Evolutionary conservation across 495 filamentous ascomycete species (phyloP).

Genomic region (Aspergillus steynii): DNA sequence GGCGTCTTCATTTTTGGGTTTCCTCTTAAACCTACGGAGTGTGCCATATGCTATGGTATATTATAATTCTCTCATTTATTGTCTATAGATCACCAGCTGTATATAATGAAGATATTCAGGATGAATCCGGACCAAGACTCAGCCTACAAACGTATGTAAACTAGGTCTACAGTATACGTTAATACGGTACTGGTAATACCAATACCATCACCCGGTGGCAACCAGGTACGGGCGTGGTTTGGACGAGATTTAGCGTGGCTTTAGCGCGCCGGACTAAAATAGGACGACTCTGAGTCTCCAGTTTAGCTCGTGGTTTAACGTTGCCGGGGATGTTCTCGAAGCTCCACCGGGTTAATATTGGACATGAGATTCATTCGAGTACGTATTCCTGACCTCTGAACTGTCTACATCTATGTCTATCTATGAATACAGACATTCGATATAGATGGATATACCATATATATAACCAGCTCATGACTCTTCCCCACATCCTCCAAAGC

Average conservation of each 20-base stretch:
- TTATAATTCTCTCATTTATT: too few species aligned
- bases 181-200: neutral
- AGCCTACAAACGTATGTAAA: too few species aligned
- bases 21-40: neutral
- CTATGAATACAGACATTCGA: too few species aligned
- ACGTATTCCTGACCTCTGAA: too few species aligned
- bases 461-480: neutral
- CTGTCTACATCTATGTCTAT: too few species aligned
- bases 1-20: neutral
- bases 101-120: too few species aligned
- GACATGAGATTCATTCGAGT: constrained; percentile 6
- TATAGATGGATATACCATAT: too few species aligned
- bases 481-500: too few species aligned
- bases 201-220: neutral
- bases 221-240: constrained; percentile 2
- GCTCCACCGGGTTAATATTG: constrained; percentile 1
- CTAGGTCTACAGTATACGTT: too few species aligned
- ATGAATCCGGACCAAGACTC: too few species aligned
- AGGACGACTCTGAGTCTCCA: neutral
- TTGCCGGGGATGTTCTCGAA: constrained; percentile 18
- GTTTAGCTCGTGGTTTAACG: constrained; percentile 13
- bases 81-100: too few species aligned
- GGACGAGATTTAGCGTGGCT: neutral
- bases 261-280: neutral
- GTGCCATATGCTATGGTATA: too few species aligned